Base-by-base conservation (phyloP, 1,139 yeast genomes). In the Scheffersomyces cryptocercus region DNA sequence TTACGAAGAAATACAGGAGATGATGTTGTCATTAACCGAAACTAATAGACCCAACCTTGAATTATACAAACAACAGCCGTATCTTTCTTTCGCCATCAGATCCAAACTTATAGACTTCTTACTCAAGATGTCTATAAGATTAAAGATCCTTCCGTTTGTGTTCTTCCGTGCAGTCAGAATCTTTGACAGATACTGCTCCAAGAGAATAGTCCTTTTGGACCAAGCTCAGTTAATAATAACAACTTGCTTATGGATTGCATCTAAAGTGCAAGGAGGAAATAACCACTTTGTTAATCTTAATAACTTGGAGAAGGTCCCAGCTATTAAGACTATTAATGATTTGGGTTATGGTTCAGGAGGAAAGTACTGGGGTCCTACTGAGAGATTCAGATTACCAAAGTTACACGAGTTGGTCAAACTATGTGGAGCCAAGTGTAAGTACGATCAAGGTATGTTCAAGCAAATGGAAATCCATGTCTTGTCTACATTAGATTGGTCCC, bases 231-330 rank as follows among this genome's bases (percentile, higher is more conserved):
- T 83, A 42, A 84, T 82, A 16, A 76, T 82, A 36, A 79, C 85
- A 36, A 82, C 88, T 15, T 83, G 88, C 58, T 66, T 83, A 33
- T 82, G 88, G 88, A 66, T 83, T 15, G 79, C 85, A 5, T 77
- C 84, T 29, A 83, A 83, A 59, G 67, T 81, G 3, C 79, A 76
- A 61, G 89, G 89, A 37, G 89, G 89, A 29, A 82, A 84, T 58
- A 82, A 82, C 54, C 89, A 83, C 63, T 81, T 82, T 52, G 77
- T 81, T 45, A 81, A 82, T 60, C 70, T 72, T 49, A 56, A 50
- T 40, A 68, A 70, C 46, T 48, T 63, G 33, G 67, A 64, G 35
- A 65, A 65, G 49, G 51, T 61, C 26, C 56, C 56, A 40, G 56
- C 60, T 35, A 61, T 71, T 30, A 63, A 61, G 47, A 68, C 75